A percentile compares a stretch with the other conserved stretches of the same genome.
Conservation (phyloP, 176 grass and related monocot genomes). For the Hordeum marinum region DNA sequence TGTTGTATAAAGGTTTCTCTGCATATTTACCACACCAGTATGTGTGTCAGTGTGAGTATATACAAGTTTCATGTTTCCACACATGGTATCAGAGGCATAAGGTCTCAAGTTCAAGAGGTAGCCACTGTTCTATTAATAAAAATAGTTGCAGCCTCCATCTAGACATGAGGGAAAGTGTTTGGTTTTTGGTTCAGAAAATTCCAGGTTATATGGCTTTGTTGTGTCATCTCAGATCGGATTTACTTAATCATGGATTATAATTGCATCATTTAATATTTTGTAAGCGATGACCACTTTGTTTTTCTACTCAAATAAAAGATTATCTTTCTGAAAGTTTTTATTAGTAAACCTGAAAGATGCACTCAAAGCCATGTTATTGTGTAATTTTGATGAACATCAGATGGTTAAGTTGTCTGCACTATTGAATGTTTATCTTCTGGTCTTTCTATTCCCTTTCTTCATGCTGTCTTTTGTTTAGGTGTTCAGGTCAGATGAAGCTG, state of each 20-base stretch:
- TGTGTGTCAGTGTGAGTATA: neutral
- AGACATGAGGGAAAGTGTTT: neutral
- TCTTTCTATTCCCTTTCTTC: slow-evolving; percentile 25
- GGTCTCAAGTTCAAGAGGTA: neutral
- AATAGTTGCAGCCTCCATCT: neutral
- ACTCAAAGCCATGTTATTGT: neutral
- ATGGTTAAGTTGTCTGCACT: neutral
- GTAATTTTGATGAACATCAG: slow-evolving; percentile 9
- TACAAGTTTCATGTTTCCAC: neutral
- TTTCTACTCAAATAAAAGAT: neutral
- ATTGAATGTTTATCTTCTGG: neutral
- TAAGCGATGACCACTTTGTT: neutral
- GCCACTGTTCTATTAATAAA: neutral
- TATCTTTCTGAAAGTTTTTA: neutral
- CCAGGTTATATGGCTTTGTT: neutral
- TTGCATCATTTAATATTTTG: neutral
- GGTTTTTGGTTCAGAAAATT: neutral
- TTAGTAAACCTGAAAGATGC: neutral
- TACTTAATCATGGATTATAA: slow-evolving; percentile 10
- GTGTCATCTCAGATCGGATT: neutral
- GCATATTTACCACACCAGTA: neutral
- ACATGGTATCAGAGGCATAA: neutral
- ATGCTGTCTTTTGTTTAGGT: slow-evolving; percentile 80
- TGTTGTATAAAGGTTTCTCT: neutral
- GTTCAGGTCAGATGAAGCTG: slow-evolving; percentile 88